phyloP scores from a whole-genome alignment of 1,284 basidiomycete species.

The Tilletia walkeri region DNA sequence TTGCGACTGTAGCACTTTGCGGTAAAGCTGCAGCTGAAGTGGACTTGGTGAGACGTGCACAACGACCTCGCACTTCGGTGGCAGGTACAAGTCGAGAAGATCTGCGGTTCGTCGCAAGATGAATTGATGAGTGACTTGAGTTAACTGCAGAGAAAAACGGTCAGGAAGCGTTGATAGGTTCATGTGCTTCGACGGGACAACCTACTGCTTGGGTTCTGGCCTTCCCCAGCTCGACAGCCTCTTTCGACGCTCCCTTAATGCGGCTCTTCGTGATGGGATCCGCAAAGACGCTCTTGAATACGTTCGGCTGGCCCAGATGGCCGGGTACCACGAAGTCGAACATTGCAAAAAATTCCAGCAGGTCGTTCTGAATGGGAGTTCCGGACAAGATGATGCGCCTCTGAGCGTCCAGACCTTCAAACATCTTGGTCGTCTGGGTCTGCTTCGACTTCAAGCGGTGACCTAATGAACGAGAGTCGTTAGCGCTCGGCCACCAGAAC shows the following conservation, averaged over 20 bases:
- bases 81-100: conserved; percentile 79
- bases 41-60: conserved; percentile 29
- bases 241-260: conserved; percentile 66
- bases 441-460: conserved; percentile 89
- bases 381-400: conserved; percentile 82
- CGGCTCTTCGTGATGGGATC: conserved; percentile 83
- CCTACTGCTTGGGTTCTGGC: conserved; percentile 59
- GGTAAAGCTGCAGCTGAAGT: conserved; percentile 78
- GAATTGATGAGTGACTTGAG: conserved; percentile 73
- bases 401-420: conserved; percentile 72
- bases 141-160: background rate
- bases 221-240: conserved; percentile 73
- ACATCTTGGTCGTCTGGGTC: conserved; percentile 87
- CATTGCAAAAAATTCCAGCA: conserved; percentile 95
- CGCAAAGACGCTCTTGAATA: conserved; percentile 69
- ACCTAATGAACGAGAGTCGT: conserved; percentile 58
- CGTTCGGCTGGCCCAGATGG: conserved; percentile 62
- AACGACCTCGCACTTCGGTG: conserved; percentile 74
- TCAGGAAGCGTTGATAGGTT: background rate
- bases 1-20: conserved; percentile 61
- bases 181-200: background rate
- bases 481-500: background rate
- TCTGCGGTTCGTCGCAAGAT: conserved; percentile 73
- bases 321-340: conserved; percentile 92
- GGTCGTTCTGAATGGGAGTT: conserved; percentile 92